Evolutionary conservation across 1,139 yeast genomes (phyloP), one percentile per base, ranked within the genome.

Genomic region (Taphrina populina): DNA sequence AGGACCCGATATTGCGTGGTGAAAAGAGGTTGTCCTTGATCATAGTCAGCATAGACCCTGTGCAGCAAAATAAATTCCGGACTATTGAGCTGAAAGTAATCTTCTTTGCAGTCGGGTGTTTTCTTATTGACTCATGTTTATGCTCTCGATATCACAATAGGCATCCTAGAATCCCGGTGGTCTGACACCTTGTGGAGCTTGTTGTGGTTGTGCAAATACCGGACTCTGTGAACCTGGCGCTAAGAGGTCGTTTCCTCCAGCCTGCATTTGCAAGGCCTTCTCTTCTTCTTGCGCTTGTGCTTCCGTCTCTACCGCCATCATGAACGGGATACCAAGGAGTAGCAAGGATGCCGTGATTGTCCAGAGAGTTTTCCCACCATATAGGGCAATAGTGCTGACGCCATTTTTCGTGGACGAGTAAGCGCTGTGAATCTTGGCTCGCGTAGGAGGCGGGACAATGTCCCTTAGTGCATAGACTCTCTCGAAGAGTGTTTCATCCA

Each of bases 381-480:
- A 80, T 26, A 30, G 15, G 17, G 46, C 52, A 60, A 73, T 68
- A 56, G 76, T 61, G 58, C 75, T 72, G 47, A 81, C 66, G 32
- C 75, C 68, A 49, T 69, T 67, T 51, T 68, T 61, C 32, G 76
- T 63, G 35, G 68, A 62, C 29, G 70, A 65, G 33, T 64, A 59
- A 57, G 66, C 47, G 62, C 61, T 34, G 57, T 67, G 62, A 58
- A 80, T 63, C 62, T 72, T 69, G 58, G 73, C 75, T 75, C 97
- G 84, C 71, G 86, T 90, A 65, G 80, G 79, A 64, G 97, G 97
- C 41, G 96, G 88, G 59, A 92, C 76, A 59, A 90, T 87, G 69
- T 92, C 97, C 72, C 83, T 88, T 66, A 92, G 79, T 55, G 99
- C 98, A 61, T 80, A 80, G 62, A 92, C 71, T 77, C 99, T 84